Conservation (phyloP, 495 filamentous ascomycete species). For the Trypethelium eluteriae region DNA sequence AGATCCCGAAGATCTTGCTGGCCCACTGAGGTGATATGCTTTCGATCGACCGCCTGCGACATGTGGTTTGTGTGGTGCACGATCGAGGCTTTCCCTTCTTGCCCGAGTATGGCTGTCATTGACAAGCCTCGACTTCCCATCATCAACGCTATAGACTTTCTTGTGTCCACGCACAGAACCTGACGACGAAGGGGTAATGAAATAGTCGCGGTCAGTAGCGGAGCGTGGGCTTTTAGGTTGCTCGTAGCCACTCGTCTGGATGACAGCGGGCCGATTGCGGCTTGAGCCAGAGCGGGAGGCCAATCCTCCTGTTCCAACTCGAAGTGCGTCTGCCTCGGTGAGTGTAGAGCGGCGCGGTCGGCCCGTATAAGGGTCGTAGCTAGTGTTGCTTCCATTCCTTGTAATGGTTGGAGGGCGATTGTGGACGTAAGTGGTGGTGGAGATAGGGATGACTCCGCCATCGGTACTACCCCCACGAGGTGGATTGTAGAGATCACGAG, state of each 20-base stretch:
- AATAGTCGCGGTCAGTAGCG: slow-evolving; percentile 21
- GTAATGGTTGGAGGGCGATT: slow-evolving; percentile 9
- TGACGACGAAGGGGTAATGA: slow-evolving; percentile 26
- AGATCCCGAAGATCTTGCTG: slow-evolving; percentile 15
- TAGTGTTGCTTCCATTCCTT: slow-evolving; percentile 12
- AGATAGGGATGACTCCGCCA: slow-evolving; percentile 26
- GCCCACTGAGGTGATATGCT: slow-evolving; percentile 30
- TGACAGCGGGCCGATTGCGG: slow-evolving; percentile 21
- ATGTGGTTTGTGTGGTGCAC: background rate
- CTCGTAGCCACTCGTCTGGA: slow-evolving; percentile 19
- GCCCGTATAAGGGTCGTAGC: slow-evolving; percentile 13
- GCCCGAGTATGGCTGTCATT: slow-evolving; percentile 22
- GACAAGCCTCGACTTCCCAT: slow-evolving; percentile 25
- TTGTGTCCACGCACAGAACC: slow-evolving; percentile 29
- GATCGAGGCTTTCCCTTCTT: slow-evolving; percentile 23
- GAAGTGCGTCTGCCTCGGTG: slow-evolving; percentile 11
- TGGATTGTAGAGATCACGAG: slow-evolving; percentile 8
- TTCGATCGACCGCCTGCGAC: slow-evolving; percentile 12
- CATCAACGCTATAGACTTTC: slow-evolving; percentile 34
- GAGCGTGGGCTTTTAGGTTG: slow-evolving; percentile 18
- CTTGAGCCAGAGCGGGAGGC: slow-evolving; percentile 14
- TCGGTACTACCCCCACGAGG: background rate
- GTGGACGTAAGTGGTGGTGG: slow-evolving; percentile 22
- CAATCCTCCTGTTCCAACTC: slow-evolving; percentile 19
- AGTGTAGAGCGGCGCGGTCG: slow-evolving; percentile 20